Base-by-base conservation (phyloP, 306 rosid species). In the Gastrolobium villosum region DNA sequence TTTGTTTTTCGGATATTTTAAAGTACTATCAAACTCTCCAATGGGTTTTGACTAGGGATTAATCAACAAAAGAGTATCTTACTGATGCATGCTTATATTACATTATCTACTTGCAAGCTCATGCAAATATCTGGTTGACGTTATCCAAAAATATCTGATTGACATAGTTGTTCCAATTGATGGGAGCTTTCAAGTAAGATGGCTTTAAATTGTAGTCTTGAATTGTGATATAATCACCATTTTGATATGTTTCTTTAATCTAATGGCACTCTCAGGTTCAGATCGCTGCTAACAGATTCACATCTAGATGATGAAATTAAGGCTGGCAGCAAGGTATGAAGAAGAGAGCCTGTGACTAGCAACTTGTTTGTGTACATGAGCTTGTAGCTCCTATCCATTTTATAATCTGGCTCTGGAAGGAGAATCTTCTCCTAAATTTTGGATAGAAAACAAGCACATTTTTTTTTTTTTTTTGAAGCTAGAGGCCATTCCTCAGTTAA, bases 231-330 rank as follows among this genome's bases (percentile, higher is more conserved):
- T 75, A 39, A 15, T 81, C 41, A 56, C 67, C 31, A 28, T 65
- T 49, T 64, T 9, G 52, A 57, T 69, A 5, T 56, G 20, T 65
- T 74, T 75, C 61, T 75, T 15, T 75, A n/a, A 70, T 81, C 53
- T 67, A 15, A 76, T 86, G 70, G 45, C 86, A 86, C 88, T 84
- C 52, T 61, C 93, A 88, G 88, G 78, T 70, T 79, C 82, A 78
- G 64, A 82, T 72, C 20, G 56, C 83, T 10, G 81, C 83, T 26
- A 81, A 57, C 62, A 76, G 87, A 77, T 53, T 63, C 67, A 28
- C 61, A 36, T 15, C 85, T 8, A 75, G 89, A 75, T 85, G 83
- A 83, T 41, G 65, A 67, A 81, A 73, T 49, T 63, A 26, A 46
- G 81, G 79, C 64, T 55, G 83, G 40, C 72, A 31, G 36, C 46